A percentile compares a stretch with the other conserved stretches of the same genome.
phyloP scores from a whole-genome alignment of 306 rosid species.

The Canavalia gladiata region DNA sequence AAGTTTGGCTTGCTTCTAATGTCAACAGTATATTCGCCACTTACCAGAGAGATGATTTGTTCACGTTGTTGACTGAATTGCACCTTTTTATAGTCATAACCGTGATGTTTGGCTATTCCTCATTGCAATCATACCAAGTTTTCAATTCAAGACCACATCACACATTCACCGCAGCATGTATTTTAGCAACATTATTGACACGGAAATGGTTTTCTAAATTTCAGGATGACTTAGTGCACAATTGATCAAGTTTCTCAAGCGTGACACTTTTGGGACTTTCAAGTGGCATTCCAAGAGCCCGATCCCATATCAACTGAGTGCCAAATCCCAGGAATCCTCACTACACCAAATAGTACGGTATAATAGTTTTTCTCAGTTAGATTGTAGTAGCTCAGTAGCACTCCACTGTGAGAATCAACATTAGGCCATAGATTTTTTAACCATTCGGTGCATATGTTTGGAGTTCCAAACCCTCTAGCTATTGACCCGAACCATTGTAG shows the following conservation, averaged over 20 bases:
- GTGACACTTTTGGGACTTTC: constrained; percentile 68
- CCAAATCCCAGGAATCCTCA: constrained; percentile 90
- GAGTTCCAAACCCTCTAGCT: constrained; percentile 90
- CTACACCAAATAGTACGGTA: constrained; percentile 93
- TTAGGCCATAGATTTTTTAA: constrained; percentile 99
- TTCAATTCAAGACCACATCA: constrained; percentile 33
- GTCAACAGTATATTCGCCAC: too few species aligned
- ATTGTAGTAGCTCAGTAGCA: constrained; percentile 87
- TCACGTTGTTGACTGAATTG: too few species aligned
- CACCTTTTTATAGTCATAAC: too few species aligned
- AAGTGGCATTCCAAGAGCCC: constrained; percentile 66
- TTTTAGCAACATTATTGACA: constrained; percentile 23
- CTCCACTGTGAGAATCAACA: constrained; percentile 99
- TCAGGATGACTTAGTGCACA: constrained; percentile 45
- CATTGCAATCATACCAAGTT: constrained; percentile 4
- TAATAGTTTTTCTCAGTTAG: constrained; percentile 92
- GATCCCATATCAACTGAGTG: constrained; percentile 83
- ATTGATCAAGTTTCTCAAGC: constrained; percentile 57
- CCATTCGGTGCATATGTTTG: constrained; percentile 83
- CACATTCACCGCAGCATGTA: not conserved
- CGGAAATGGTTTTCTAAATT: constrained; percentile 6
- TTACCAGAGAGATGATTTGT: too few species aligned
- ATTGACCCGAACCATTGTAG: constrained; percentile 93
- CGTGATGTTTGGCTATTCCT: not conserved
- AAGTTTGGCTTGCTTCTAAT: too few species aligned